Evolutionary conservation across 2,329 filamentous ascomycete genomes (phyloP), one percentile per base, ranked within the genome.

Genomic region (Bretziella fagacearum): DNA sequence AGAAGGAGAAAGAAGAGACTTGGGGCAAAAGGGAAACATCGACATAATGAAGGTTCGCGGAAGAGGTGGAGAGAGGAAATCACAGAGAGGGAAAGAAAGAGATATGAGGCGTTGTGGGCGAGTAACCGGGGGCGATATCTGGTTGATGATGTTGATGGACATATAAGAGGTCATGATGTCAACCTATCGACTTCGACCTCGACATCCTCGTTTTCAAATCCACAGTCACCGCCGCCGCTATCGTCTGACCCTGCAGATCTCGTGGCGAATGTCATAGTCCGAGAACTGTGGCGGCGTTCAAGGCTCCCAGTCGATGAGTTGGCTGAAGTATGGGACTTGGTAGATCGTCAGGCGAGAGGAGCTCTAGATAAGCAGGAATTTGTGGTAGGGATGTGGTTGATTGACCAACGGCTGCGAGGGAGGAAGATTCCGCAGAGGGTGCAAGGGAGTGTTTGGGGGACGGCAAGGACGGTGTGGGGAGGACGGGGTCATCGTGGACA

Each of bases 101-200:
- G 84, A 1, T 91, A 91, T 59, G 84, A 89, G 59, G 84, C 81
- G 2, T 73, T 91, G 1, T 91, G 83, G 82, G 84, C 84, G 1
- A 84, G 81, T 35, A 91, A 91, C 55, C 74, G 77, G 42, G 83
- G 83, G 0, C 50, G 76, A 0, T 61, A 74, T 6, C 58, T 71
- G 2, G 55, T 46, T 18, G 37, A 43, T 20, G 62, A 13, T 4
- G 20, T n/a, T 13, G 32, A 32, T 27, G 25, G 27, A 18, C 55
- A 37, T 29, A 10, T 42, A 46, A 8, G 35, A 44, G 13, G n/a
- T n/a, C n/a, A n/a, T n/a, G n/a, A n/a, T n/a, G n/a, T n/a, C n/a
- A n/a, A n/a, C n/a, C n/a, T n/a, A n/a, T n/a, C n/a, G n/a, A 25
- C 48, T 17, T 32, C 33, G 18, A 46, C 37, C 26, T 45, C 25